Conservation (phyloP, 164 flowering plant species). For the Vitis vinifera region DNA sequence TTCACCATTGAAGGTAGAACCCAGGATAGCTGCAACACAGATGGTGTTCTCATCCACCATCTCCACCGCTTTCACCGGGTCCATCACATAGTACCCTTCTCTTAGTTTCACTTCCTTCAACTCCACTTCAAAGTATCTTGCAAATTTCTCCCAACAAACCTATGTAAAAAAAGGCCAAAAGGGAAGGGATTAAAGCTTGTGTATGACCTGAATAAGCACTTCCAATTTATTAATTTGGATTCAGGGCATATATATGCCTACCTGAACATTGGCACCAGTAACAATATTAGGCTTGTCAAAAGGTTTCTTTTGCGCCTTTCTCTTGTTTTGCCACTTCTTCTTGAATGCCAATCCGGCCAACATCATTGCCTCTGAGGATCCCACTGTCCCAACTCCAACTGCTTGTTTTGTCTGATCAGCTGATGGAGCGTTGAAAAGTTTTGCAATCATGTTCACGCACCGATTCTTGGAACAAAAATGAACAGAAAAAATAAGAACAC, state of each 20-base stretch:
- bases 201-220: too few species aligned
- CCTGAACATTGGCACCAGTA: slow-evolving; percentile 47
- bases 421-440: slow-evolving; percentile 35
- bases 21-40: slow-evolving; percentile 38
- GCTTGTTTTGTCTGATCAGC: slow-evolving; percentile 32
- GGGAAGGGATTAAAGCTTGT: too few species aligned
- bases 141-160: slow-evolving; percentile 49
- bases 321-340: slow-evolving; percentile 44
- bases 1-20: slow-evolving; percentile 39
- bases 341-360: slow-evolving; percentile 45
- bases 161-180: background rate
- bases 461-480: slow-evolving; percentile 26
- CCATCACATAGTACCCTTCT: slow-evolving; percentile 48
- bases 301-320: slow-evolving; percentile 32
- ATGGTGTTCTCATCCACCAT: slow-evolving; percentile 45
- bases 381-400: slow-evolving; percentile 39
- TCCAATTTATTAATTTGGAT: background rate
- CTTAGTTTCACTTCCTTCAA: slow-evolving; percentile 44
- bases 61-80: slow-evolving; percentile 41
- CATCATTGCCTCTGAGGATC: slow-evolving; percentile 45
- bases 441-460: slow-evolving; percentile 46
- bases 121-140: slow-evolving; percentile 46
- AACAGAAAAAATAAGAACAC: background rate
- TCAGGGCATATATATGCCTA: background rate
- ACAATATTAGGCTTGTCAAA: slow-evolving; percentile 41